These are phyloP conservation scores for Zymoseptoria brevis DNA, from an alignment of 2,329 filamentous ascomycete species.

Conservation along the genomic window DNA sequence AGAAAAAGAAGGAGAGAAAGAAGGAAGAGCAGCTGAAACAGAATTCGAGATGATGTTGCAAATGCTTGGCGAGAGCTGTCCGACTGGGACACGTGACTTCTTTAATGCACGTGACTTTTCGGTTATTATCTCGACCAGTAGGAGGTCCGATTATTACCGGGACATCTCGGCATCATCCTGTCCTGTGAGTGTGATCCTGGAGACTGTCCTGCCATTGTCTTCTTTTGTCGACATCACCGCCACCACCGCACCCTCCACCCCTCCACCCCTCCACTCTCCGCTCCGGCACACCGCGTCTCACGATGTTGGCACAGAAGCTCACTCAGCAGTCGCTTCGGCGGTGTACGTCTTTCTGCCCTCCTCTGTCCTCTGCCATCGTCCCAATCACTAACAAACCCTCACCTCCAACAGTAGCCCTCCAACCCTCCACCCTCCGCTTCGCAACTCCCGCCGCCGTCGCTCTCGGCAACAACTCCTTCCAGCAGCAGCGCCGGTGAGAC, in stretches of 20 bases:
- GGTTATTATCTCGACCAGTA: not conserved
- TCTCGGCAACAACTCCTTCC: slow-evolving; percentile 32
- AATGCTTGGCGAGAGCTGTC: slow-evolving; percentile 3
- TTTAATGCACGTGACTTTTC: not conserved
- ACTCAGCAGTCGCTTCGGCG: slow-evolving; percentile 36
- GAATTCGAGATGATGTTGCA: not conserved
- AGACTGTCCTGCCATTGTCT: not conserved
- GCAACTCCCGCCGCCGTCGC: slow-evolving; percentile 38
- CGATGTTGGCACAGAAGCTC: slow-evolving; percentile 39
- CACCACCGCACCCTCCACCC: not conserved
- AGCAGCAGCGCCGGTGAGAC: slow-evolving; percentile 39
- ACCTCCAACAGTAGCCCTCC: slow-evolving; percentile 33
- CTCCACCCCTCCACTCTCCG: slow-evolving; percentile 7
- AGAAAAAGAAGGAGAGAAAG: not conserved
- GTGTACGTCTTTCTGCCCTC: slow-evolving; percentile 10
- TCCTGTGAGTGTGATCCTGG: not conserved
- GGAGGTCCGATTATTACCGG: not conserved
- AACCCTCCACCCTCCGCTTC: slow-evolving; percentile 40
- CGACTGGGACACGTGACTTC: too few relatives aligned
- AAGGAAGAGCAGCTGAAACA: too few relatives aligned
- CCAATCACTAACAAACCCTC: not conserved
- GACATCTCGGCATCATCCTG: not conserved
- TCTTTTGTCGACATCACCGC: slow-evolving; percentile 25
- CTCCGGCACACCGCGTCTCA: slow-evolving; percentile 15
- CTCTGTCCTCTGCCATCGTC: slow-evolving; percentile 9